Conservation (phyloP, 2,329 filamentous ascomycete genomes). For the Lachnum nothofagi region DNA sequence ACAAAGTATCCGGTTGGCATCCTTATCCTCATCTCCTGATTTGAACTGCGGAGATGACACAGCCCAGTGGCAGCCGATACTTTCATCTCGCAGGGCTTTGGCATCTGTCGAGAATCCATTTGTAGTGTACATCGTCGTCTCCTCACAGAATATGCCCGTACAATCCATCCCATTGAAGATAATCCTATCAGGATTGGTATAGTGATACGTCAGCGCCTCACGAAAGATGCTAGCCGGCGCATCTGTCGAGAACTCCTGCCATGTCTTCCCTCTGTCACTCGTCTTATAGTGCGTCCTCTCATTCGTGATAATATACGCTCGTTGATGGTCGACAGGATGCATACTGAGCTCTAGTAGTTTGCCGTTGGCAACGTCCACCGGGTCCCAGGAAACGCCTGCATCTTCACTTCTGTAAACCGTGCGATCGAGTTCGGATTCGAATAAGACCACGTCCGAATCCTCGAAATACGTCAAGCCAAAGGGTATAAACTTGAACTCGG, state of each 20-base stretch:
- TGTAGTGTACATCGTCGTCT: slow-evolving; percentile 66
- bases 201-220: slow-evolving; percentile 69
- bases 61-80: slow-evolving; percentile 81
- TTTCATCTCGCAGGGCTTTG: slow-evolving; percentile 61
- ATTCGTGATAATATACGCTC: slow-evolving; percentile 74
- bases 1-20: slow-evolving; percentile 72
- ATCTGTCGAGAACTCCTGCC: slow-evolving; percentile 67
- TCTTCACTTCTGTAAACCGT: slow-evolving; percentile 74
- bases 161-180: slow-evolving; percentile 76
- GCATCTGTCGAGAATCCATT: slow-evolving; percentile 73
- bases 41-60: slow-evolving; percentile 70
- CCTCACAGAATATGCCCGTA: slow-evolving; percentile 56
- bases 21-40: slow-evolving; percentile 58
- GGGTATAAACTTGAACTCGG: slow-evolving; percentile 61
- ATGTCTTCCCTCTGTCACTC: slow-evolving; percentile 73
- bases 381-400: slow-evolving; percentile 73
- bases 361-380: slow-evolving; percentile 59
- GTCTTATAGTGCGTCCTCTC: slow-evolving; percentile 74
- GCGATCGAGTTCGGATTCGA: slow-evolving; percentile 59
- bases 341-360: slow-evolving; percentile 60
- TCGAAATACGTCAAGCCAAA: slow-evolving; percentile 81
- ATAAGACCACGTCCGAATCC: slow-evolving; percentile 75
- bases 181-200: slow-evolving; percentile 74
- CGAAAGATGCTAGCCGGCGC: slow-evolving; percentile 51
- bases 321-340: slow-evolving; percentile 72